phyloP scores from a whole-genome alignment of 1,139 yeast genomes.

The Yamadazyma triangularis region DNA sequence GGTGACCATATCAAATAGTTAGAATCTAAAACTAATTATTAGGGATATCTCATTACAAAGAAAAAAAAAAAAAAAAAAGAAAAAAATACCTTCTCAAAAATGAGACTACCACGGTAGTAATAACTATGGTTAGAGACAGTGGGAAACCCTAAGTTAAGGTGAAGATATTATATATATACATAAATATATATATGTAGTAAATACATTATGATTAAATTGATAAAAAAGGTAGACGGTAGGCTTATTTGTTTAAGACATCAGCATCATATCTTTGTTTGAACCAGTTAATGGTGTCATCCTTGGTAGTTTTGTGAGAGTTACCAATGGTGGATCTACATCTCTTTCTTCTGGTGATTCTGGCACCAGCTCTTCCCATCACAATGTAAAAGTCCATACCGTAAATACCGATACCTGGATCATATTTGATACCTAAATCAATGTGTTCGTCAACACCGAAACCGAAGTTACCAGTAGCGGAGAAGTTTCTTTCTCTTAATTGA shows the following conservation, averaged over 20 bases:
- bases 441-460: constrained; percentile 99
- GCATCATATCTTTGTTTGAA: constrained; percentile 99
- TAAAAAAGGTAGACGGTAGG: no score
- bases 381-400: constrained; percentile 99
- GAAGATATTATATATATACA: constrained; percentile 4
- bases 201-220: not conserved
- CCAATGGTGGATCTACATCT: constrained; percentile 88
- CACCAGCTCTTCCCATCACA: constrained; percentile 99
- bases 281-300: constrained; percentile 96
- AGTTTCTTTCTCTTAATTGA: constrained; percentile 91
- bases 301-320: constrained; percentile 85
- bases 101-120: no score
- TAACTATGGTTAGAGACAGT: no score
- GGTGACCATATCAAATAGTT: no score
- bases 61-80: no score
- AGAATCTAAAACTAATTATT: no score
- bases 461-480: constrained; percentile 99
- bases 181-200: no score
- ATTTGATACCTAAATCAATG: constrained; percentile 99
- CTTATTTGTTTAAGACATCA: constrained; percentile 84
- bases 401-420: constrained; percentile 99
- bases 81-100: no score
- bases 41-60: no score
- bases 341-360: constrained; percentile 99
- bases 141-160: no score